Evolutionary conservation across 129 eudicot genomes (phyloP).

Genomic region (Gnaphalium uliginosum): DNA sequence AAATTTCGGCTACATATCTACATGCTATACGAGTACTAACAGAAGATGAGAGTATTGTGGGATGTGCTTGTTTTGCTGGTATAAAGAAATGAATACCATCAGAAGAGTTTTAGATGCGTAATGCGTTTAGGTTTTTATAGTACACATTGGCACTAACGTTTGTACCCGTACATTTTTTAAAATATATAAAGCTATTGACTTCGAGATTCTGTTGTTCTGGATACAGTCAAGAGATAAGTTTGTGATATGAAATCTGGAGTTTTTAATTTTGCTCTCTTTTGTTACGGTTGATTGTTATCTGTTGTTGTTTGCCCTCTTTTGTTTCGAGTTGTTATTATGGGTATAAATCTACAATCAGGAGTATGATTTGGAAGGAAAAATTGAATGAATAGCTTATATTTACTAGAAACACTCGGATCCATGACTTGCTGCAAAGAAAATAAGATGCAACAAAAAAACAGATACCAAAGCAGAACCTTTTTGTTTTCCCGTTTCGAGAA

Average conservation of each 20-base stretch:
- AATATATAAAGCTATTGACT: neutral
- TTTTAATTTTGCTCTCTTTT: neutral
- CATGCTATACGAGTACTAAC: neutral
- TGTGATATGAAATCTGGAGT: neutral
- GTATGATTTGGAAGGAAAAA: no score
- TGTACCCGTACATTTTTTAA: neutral
- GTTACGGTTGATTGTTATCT: neutral
- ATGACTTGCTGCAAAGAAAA: no score
- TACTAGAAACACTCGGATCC: no score
- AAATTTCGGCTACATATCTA: neutral
- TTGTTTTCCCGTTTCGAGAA: no score
- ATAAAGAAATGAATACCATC: constrained; percentile 11
- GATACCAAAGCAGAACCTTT: no score
- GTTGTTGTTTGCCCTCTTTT: neutral
- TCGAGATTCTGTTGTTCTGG: constrained; percentile 1
- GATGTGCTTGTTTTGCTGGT: neutral
- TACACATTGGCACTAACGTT: constrained; percentile 12
- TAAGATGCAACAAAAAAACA: no score
- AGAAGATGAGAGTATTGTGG: neutral
- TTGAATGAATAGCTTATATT: no score
- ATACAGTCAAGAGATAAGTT: neutral
- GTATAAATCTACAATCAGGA: neutral
- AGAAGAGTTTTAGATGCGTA: neutral
- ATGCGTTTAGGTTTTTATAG: constrained; percentile 7
- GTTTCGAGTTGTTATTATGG: neutral